Evolutionary conservation across 2,329 filamentous ascomycete genomes (phyloP), one percentile per base, ranked within the genome.

Genomic region (Trichophyton verrucosum): DNA sequence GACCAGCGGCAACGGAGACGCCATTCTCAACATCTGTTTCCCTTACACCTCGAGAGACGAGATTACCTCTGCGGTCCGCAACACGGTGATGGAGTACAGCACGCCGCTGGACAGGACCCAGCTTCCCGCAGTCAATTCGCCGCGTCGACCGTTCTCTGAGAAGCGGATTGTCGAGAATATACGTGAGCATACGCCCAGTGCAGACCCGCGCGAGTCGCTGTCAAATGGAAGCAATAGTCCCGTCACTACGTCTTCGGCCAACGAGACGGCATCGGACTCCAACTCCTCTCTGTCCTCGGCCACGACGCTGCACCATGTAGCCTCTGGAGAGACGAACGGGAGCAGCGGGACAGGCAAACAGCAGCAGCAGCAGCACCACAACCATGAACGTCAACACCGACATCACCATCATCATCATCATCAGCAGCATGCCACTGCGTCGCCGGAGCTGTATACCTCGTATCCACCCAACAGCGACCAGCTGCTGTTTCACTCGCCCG

Each of bases 1-100:
- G 79, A 99, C 94, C 22, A 89, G 86, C 71, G 81, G 89, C 68
- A 97, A 99, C 73, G 87, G 86, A 64, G 85, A 87, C 62, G 83
- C 85, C 47, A 81, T 87, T 33, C 78, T 99, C 58, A 99, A 99
- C 71, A 91, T 99, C 64, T 99, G 94, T 78, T 97, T 97, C 69
- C 94, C 94, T 0, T 99, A 99, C 71, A 97, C 94, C 0, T 95
- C 91, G 3, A 83, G 94, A 65, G 91, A 96, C 69, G 94, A 99
- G 72, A 97, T 99, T 66, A 95, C 92, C 0, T 85, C 88, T 2
- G 89, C 92, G 4, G 89, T 99, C 66, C 86, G 89, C 64, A 84
- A 86, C 47, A 96, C 92, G 0, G 91, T 99, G 7, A 80, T 88
- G 61, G 89, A 96, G 62, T 97, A 90, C 73, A 88, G 88, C 62